Base-by-base conservation (phyloP, 2,329 filamentous ascomycete species). In the Sodiomyces alkalinus region DNA sequence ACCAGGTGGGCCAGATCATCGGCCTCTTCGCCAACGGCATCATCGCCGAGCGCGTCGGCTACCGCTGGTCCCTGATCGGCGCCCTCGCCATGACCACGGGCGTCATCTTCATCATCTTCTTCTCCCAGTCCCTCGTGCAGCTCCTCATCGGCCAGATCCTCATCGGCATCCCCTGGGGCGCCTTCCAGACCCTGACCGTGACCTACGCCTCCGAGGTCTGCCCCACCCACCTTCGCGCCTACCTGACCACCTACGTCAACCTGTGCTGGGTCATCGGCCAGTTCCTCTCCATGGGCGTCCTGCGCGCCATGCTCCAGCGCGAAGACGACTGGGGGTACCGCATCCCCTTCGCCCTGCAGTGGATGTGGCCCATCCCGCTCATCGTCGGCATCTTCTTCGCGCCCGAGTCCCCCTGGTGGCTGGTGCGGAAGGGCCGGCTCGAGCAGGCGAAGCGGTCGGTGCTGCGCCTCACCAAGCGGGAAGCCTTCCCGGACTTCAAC, bases 391-490 rank as follows among this genome's bases (percentile, higher is more conserved):
- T 58, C 26, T 44, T 47, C 25, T 51, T 62, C 11, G 57, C 58
- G 4, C 62, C 62, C 1, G 62, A 65, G 35, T 62, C 56, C 3
- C 62, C 62, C 2, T 65, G 61, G 58, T 64, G 57, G 55, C 51
- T 61, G 5, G 53, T 64, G 7, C 55, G 60, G 6, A 43, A 46
- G 4, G 54, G 50, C 2, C 48, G 49, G 7, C 34, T 52, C 4
- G 51, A 53, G 3, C 52, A 55, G 2, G 60, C 54, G 3, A 53
- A 54, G 36, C 32, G 39, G 5, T 49, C 56, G 0, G 39, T 65
- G 0, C 35, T 42, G 19, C 48, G 57, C 5, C 48, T 66, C 12
- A 55, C 54, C 4, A 44, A 37, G 7, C 19, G 23, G 34, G 49
- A 48, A 36, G 38, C 28, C 30, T 43, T 35, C 4, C 13, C 40